Evolutionary conservation across 805 yeast genomes (phyloP), one percentile per base, ranked within the genome.

Genomic region (Cyberlindnera xylosilytica): DNA sequence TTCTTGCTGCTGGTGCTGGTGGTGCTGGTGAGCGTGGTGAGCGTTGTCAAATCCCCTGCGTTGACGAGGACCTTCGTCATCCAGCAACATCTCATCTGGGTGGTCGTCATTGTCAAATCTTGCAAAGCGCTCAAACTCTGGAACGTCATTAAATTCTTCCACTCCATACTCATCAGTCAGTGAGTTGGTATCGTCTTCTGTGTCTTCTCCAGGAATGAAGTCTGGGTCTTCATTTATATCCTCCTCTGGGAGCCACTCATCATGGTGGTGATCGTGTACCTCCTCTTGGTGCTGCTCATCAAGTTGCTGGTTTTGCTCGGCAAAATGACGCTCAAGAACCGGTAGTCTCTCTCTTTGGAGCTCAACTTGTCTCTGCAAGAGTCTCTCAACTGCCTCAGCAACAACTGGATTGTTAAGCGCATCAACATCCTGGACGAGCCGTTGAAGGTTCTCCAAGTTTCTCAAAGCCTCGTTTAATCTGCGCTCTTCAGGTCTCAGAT

Each of bases 141-240:
- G 47, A 20, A 46, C 51, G 8, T 54, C 53, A 4, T 45, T 51
- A 8, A 39, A 52, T 8, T 44, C 49, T 11, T 47, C 51, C 16
- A 47, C 53, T 3, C 39, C 40, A 11, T 48, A 45, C 20, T 39
- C 41, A 17, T 34, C 44, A 12, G 36, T 33, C 13, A n/a, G n/a
- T n/a, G 23, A 18, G 11, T n/a, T 7, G 18, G 36, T 28, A n/a
- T 51, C 45, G 15, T 22, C 37, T 12, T 42, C 55, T 10, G 53
- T 47, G 12, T 53, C 53, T 15, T 42, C 53, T 11, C 51, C 60
- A 16, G 56, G 58, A n/a, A 36, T 50, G 17, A 58, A 56, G 46
- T 63, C 63, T 7, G 61, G 61, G 38, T 63, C 65, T 15, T 56
- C 56, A 4, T 46, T 56, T 7, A 54, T 62, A 22, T 58, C 59